These are phyloP conservation scores for Penicillium sp. DNA, from an alignment of 2,329 filamentous ascomycete genomes.

Conservation along the genomic window DNA sequence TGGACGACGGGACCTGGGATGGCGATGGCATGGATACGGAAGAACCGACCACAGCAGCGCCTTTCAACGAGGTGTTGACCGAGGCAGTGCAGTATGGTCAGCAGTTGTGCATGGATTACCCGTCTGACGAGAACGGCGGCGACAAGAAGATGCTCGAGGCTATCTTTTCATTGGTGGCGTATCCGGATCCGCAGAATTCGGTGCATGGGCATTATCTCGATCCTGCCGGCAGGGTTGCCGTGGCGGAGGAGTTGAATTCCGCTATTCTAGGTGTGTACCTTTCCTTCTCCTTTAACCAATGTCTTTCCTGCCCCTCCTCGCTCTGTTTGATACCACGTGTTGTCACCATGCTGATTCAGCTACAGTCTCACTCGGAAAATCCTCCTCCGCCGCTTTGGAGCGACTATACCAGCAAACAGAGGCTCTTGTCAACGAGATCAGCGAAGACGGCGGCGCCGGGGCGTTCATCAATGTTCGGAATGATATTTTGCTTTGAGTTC, in stretches of 20 bases:
- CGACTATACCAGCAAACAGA: constrained; percentile 83
- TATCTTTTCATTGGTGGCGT: constrained; percentile 86
- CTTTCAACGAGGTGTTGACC: constrained; percentile 58
- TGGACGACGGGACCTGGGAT: constrained; percentile 47
- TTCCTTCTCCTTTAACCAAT: neutral
- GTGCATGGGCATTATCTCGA: constrained; percentile 79
- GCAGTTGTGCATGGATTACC: constrained; percentile 75
- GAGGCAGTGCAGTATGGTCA: constrained; percentile 79
- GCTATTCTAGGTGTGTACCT: constrained; percentile 75
- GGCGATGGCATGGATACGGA: constrained; percentile 59
- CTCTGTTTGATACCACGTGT: neutral
- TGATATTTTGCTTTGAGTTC: constrained; percentile 45
- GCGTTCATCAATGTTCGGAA: constrained; percentile 74
- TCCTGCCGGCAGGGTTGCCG: constrained; percentile 68
- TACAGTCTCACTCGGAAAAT: constrained; percentile 84
- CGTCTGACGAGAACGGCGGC: constrained; percentile 67
- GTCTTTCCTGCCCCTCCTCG: neutral
- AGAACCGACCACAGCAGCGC: constrained; percentile 40
- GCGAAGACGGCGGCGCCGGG: constrained; percentile 75
- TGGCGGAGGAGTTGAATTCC: constrained; percentile 92
- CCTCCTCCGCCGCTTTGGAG: constrained; percentile 81
- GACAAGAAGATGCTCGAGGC: constrained; percentile 74
- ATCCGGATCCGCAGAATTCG: constrained; percentile 75
- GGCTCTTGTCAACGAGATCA: constrained; percentile 79
- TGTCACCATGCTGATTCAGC: constrained; percentile 22